Base-by-base conservation (phyloP, 2,329 filamentous ascomycete species). In the Daldinia sp. region DNA sequence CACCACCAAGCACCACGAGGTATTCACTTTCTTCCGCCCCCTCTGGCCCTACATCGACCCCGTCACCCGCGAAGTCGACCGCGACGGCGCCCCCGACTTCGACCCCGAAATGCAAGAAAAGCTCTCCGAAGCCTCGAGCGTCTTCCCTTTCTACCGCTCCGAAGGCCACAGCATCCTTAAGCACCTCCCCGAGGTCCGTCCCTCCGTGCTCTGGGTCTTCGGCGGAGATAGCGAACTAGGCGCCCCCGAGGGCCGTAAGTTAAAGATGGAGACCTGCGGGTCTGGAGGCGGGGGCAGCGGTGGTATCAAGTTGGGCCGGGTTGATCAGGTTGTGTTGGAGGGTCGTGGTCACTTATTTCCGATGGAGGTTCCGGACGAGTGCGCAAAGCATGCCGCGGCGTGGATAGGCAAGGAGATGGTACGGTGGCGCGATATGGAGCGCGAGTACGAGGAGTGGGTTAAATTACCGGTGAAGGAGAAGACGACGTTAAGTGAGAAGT, bases 1-100 rank as follows among this genome's bases (percentile, higher is more conserved):
- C 1, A 98, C 95, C 0, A 91, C 93, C 0, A 93, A 94, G 74
- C 92, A 97, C 78, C 93, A 97, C 77, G 93, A 97, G 82, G 92
- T 96, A 63, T 90, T 93, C 75, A 93, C 90, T 1, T 96, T 91
- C 78, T 81, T 92, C 70, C 87, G 92, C 0, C 87, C 89, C 0
- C 87, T 87, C 65, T 88, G 80, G 78, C 79, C 81, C 6, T 82
- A 82, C 69, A 78, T 81, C 55, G 79, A 82, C 67, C 59, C 75
- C 0, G 70, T 9, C 1, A 79, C 4, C 82, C 81, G 20, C 77
- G n/a, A 86, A 33, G 66, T 87, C 6, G 78, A 84, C 62, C 79
- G 77, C 0, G 74, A 80, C 51, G 76, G 78, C 39, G 72, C 85
- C 3, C 83, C 81, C 1, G 87, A 90, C 72, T 78, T 85, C 13